Conservation (phyloP, 495 filamentous ascomycete species). For the Aspergillus hancockii region DNA sequence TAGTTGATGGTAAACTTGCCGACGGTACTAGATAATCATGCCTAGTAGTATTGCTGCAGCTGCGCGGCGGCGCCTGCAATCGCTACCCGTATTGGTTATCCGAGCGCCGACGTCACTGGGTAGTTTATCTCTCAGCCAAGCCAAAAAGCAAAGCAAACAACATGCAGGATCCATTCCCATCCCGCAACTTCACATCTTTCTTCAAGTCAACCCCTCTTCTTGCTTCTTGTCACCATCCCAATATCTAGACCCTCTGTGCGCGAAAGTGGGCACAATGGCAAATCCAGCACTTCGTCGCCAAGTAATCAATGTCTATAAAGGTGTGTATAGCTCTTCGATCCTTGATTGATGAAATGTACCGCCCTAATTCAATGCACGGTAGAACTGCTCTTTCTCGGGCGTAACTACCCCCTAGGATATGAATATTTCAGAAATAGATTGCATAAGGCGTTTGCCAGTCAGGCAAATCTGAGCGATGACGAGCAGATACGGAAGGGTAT, state of each 20-base stretch:
- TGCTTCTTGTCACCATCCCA: neutral
- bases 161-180: conserved; percentile 5
- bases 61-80: too few relatives aligned
- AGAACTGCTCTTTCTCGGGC: conserved; percentile 85
- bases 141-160: conserved; percentile 4
- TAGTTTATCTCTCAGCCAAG: conserved; percentile 1
- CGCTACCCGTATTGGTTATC: neutral
- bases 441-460: conserved; percentile 80
- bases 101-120: conserved; percentile 5
- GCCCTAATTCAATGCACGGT: neutral
- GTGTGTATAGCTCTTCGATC: conserved; percentile 40
- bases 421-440: conserved; percentile 78
- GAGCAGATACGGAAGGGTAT: conserved; percentile 75
- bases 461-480: conserved; percentile 68
- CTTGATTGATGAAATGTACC: neutral
- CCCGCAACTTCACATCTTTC: neutral
- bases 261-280: conserved; percentile 32
- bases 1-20: too few relatives aligned
- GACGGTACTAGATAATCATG: too few relatives aligned
- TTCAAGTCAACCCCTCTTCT: neutral
- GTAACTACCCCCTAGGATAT: conserved; percentile 86
- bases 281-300: conserved; percentile 67
- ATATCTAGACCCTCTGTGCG: neutral
- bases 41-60: too few relatives aligned
- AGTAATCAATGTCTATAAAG: conserved; percentile 91